Evolutionary conservation across 1,284 basidiomycete genomes (phyloP), one percentile per base, ranked within the genome.

Genomic region (Apiotrichum gamsii): DNA sequence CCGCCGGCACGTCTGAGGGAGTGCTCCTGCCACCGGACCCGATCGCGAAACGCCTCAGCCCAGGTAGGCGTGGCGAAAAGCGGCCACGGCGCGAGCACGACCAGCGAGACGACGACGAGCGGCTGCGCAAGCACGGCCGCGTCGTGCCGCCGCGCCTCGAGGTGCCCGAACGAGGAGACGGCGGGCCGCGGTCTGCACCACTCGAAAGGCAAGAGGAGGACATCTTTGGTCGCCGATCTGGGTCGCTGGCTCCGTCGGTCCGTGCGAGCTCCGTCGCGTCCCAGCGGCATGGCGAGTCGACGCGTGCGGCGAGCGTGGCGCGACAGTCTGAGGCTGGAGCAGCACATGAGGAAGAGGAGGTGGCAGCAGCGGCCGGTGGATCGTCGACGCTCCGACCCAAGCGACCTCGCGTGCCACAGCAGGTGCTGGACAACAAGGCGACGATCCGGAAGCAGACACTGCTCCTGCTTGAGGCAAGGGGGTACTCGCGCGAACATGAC

Each of bases 61-160:
- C n/a, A n/a, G 69, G 67, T 5, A 47, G 66, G 15, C 49, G 64
- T 37, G 67, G 65, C 5, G 70, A 69, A 52, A 69, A 70, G 39
- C 48, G 70, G 20, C 56, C 55, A 20, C 34, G 41, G 8, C 36
- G 38, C 20, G 48, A 35, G 20, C 51, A 46, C 13, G 55, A 57
- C n/a, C 34, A 25, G 8, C 49, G 34, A n/a, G 51, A 58, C 24
- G 48, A 54, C 29, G 57, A 56, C 14, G 54, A 56, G 10, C 42
- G 54, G 40, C 52, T 51, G 20, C 43, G 65, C 16, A 56, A 58
- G 33, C 39, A 51, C 5, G 67, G 67, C 4, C 53, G 45, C 38
- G 61, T 67, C 35, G 51, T 65, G 3, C 35, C 45, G 11, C 44
- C 47, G n/a, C 33, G 14, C 29, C 19, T 32, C 6, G 4, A 9